Conservation (phyloP, 305 asterid species). For the Coffea humblotiana region DNA sequence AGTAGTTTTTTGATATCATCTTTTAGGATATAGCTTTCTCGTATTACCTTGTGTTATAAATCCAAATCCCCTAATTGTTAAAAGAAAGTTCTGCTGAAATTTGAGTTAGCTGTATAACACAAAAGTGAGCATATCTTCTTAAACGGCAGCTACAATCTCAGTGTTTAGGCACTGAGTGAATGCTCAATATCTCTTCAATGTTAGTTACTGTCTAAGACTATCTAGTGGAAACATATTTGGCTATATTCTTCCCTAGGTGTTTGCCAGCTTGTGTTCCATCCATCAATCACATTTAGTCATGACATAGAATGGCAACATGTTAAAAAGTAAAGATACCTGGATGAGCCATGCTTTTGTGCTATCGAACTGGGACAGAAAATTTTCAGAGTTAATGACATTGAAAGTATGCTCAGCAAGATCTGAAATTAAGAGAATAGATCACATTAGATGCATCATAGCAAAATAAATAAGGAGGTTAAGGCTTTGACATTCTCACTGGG, state of each 20-base stretch:
- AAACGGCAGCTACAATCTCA: neutral
- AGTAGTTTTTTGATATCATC: neutral
- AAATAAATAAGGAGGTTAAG: neutral
- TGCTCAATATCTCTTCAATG: neutral
- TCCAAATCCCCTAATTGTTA: neutral
- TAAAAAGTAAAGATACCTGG: constrained; percentile 53
- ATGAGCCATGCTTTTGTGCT: constrained; percentile 71
- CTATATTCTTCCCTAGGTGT: neutral
- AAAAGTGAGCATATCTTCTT: no score
- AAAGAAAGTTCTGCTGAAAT: neutral
- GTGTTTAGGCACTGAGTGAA: neutral
- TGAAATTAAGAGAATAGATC: constrained; percentile 34
- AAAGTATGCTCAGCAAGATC: constrained; percentile 51
- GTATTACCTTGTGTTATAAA: neutral
- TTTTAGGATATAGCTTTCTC: neutral
- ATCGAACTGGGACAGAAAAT: constrained; percentile 56
- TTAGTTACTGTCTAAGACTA: neutral
- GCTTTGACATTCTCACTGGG: neutral
- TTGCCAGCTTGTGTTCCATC: neutral
- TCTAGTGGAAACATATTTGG: neutral
- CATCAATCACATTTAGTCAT: neutral
- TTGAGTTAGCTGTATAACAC: neutral
- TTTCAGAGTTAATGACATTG: constrained; percentile 52
- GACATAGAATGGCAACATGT: constrained; percentile 4
- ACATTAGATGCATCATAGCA: neutral